Conservation (phyloP, 106 monocot genomes). For the Allium fistulosum region DNA sequence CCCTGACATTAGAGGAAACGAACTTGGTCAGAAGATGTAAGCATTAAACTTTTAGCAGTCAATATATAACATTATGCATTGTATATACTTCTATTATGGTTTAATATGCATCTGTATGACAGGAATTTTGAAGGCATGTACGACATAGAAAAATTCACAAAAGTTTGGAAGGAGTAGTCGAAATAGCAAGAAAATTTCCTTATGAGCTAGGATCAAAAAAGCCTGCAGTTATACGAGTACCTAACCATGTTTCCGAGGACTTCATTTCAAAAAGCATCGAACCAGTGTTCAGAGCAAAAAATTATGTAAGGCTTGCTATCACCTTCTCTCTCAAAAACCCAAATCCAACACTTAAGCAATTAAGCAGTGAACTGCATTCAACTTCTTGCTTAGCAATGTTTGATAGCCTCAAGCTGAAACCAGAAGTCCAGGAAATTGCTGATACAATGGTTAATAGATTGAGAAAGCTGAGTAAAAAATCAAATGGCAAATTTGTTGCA, state of each 20-base stretch:
- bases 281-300: slow-evolving; percentile 42
- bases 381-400: slow-evolving; percentile 73
- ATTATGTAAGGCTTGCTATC: slow-evolving; percentile 42
- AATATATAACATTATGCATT: neutral
- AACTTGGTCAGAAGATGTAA: slow-evolving; percentile 61
- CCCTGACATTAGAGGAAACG: slow-evolving; percentile 79
- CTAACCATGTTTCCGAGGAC: slow-evolving; percentile 46
- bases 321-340: slow-evolving; percentile 41
- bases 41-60: neutral
- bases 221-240: slow-evolving; percentile 57
- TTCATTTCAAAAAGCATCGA: slow-evolving; percentile 52
- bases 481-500: slow-evolving; percentile 55
- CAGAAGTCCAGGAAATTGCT: slow-evolving; percentile 39
- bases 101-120: neutral
- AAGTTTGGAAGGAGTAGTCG: slow-evolving; percentile 51
- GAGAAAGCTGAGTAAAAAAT: slow-evolving; percentile 32
- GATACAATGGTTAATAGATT: slow-evolving; percentile 41
- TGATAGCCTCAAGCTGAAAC: slow-evolving; percentile 50
- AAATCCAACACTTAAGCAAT: slow-evolving; percentile 7
- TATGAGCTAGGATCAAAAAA: slow-evolving; percentile 24
- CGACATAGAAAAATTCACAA: slow-evolving; percentile 49
- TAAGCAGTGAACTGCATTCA: slow-evolving; percentile 26
- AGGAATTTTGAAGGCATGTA: slow-evolving; percentile 77
- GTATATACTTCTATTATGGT: neutral
- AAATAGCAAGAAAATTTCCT: slow-evolving; percentile 42